phyloP scores from a whole-genome alignment of 352 stramenopile genomes.

The Pythium grandisporangium region DNA sequence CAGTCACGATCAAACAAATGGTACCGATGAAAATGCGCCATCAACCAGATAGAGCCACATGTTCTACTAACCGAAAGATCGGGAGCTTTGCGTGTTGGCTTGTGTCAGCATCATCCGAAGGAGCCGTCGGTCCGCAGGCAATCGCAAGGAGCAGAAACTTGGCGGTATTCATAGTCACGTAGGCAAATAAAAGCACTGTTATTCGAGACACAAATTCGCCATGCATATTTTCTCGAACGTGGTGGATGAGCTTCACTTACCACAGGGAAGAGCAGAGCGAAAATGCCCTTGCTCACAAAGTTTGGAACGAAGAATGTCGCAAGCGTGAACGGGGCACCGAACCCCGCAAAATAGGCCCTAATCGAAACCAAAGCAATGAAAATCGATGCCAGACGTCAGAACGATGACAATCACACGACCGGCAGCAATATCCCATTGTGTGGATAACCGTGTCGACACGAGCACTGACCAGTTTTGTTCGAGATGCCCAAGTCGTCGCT shows the following conservation, averaged over 20 bases:
- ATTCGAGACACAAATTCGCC: background rate
- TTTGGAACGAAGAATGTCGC: conserved; percentile 86
- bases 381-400: background rate
- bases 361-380: background rate
- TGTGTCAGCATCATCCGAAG: conserved; percentile 28
- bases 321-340: conserved; percentile 80
- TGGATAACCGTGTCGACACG: no score
- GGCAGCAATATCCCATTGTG: no score
- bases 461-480: conserved; percentile 87
- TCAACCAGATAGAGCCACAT: no score
- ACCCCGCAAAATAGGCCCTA: conserved; percentile 81
- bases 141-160: conserved; percentile 84
- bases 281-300: conserved; percentile 87
- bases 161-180: no score
- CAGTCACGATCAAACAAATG: background rate
- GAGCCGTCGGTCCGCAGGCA: conserved; percentile 56
- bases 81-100: conserved; percentile 60
- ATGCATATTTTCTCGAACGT: background rate
- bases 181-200: no score
- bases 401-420: no score
- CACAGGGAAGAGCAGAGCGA: conserved; percentile 79
- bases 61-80: conserved; percentile 65
- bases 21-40: background rate
- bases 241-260: conserved; percentile 17
- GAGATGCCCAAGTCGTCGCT: conserved; percentile 62